These are phyloP conservation scores for Ogataea methylovora DNA, from an alignment of 805 yeast species.

Conservation along the genomic window DNA sequence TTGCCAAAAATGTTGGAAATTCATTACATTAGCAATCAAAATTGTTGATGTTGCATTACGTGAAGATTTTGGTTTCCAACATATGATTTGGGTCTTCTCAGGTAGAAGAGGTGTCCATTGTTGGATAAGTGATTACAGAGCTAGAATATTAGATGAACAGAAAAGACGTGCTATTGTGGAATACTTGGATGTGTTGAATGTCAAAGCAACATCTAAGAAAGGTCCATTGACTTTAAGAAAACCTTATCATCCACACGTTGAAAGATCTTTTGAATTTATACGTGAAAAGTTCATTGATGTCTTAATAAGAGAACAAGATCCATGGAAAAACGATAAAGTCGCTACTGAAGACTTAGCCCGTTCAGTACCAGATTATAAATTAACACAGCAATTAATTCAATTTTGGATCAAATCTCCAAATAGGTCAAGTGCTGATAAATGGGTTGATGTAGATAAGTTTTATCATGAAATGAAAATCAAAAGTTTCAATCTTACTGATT, in stretches of 20 bases:
- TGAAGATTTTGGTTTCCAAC: conserved; percentile 85
- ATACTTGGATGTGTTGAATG: conserved; percentile 67
- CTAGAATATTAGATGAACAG: conserved; percentile 64
- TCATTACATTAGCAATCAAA: conserved; percentile 76
- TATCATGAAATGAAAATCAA: conserved; percentile 31
- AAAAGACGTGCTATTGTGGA: conserved; percentile 75
- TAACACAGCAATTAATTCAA: conserved; percentile 43
- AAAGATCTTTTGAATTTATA: conserved; percentile 64
- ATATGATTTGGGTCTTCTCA: conserved; percentile 90
- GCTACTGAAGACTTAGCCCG: conserved; percentile 51
- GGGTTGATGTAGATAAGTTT: conserved; percentile 64
- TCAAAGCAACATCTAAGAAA: conserved; percentile 37
- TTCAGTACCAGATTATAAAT: conserved; percentile 53
- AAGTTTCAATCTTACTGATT: conserved; percentile 44
- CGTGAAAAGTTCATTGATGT: conserved; percentile 56
- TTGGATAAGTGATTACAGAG: conserved; percentile 88
- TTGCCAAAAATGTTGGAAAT: conserved; percentile 89
- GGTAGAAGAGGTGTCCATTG: conserved; percentile 99
- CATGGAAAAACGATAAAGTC: conserved; percentile 60
- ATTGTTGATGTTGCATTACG: conserved; percentile 63
- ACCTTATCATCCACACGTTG: conserved; percentile 86
- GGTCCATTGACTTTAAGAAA: conserved; percentile 51
- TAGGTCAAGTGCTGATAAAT: conserved; percentile 54
- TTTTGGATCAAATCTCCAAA: conserved; percentile 53
- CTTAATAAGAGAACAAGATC: conserved; percentile 77